Evolutionary conservation across 2,329 filamentous ascomycete genomes (phyloP).

Genomic region (Venturia effusa): DNA sequence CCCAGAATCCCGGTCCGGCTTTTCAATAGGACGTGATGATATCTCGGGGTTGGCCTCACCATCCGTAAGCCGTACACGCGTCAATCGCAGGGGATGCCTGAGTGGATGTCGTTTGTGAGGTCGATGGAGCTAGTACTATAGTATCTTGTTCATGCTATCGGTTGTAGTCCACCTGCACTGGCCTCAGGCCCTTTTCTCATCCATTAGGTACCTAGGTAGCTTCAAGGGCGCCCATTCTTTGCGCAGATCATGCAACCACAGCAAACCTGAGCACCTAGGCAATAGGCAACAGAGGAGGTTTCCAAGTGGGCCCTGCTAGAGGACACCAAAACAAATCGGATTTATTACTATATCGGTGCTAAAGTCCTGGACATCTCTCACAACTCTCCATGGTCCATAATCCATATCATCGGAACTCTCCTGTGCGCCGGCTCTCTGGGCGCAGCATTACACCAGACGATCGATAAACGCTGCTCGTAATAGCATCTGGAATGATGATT

Average conservation of each 20-base stretch:
- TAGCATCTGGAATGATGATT: not conserved
- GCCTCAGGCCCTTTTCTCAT: not conserved
- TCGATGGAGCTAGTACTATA: not conserved
- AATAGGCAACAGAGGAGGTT: not conserved
- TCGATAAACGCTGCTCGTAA: not conserved
- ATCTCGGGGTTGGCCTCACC: not conserved
- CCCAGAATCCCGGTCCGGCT: not conserved
- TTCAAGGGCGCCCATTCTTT: not conserved
- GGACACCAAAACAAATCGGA: not conserved
- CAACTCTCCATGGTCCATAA: no score
- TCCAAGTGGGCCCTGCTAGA: not conserved
- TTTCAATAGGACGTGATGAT: not conserved
- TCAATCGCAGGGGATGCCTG: not conserved
- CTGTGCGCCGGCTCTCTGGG: not conserved
- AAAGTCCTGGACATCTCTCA: not conserved
- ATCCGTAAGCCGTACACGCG: not conserved
- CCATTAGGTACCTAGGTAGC: no score
- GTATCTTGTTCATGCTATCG: not conserved
- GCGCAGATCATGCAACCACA: not conserved
- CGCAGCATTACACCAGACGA: not conserved
- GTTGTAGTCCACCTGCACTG: not conserved
- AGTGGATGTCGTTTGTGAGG: not conserved
- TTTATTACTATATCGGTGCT: not conserved
- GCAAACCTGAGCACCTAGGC: not conserved
- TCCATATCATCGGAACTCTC: not conserved